Evolutionary conservation across 2,329 filamentous ascomycete species (phyloP).

Genomic region (Colletotrichum sidae): DNA sequence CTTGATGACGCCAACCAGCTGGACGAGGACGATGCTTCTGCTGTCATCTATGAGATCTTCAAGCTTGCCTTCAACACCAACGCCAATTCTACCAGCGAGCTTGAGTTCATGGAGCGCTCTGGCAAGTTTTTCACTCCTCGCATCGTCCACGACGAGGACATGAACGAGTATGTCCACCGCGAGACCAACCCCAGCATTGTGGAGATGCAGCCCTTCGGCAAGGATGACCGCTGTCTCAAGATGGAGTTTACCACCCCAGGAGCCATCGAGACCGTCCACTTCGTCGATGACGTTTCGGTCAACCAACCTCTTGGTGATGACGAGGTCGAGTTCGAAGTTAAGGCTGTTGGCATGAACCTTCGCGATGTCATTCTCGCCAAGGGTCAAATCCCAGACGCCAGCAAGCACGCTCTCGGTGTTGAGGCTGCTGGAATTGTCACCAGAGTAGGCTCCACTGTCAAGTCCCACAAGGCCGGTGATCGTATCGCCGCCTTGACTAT

Average conservation of each 20-base stretch:
- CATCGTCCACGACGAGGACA: constrained; percentile 52
- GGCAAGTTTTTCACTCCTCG: constrained; percentile 53
- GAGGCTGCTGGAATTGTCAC: constrained; percentile 50
- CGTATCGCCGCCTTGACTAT: constrained; percentile 40
- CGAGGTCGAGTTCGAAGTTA: constrained; percentile 57
- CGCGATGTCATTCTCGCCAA: constrained; percentile 58
- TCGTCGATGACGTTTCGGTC: constrained; percentile 48
- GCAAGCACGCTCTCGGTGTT: constrained; percentile 42
- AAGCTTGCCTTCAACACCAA: constrained; percentile 48
- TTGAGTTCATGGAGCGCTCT: constrained; percentile 56
- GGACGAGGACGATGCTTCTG: constrained; percentile 43
- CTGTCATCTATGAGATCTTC: constrained; percentile 52
- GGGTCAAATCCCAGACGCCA: constrained; percentile 49
- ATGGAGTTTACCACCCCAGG: constrained; percentile 53
- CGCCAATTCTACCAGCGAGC: constrained; percentile 48
- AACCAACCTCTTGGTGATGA: constrained; percentile 45
- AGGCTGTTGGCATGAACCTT: constrained; percentile 58
- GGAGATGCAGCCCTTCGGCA: constrained; percentile 54
- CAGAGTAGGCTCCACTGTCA: constrained; percentile 45
- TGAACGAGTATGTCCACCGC: constrained; percentile 56
- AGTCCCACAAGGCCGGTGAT: constrained; percentile 46
- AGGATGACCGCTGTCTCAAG: constrained; percentile 47
- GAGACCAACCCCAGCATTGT: constrained; percentile 53
- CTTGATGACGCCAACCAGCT: constrained; percentile 52
- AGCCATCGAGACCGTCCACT: constrained; percentile 54